These are phyloP conservation scores for Fraxinus americana DNA, from an alignment of 257 asterid genomes.

Conservation along the genomic window DNA sequence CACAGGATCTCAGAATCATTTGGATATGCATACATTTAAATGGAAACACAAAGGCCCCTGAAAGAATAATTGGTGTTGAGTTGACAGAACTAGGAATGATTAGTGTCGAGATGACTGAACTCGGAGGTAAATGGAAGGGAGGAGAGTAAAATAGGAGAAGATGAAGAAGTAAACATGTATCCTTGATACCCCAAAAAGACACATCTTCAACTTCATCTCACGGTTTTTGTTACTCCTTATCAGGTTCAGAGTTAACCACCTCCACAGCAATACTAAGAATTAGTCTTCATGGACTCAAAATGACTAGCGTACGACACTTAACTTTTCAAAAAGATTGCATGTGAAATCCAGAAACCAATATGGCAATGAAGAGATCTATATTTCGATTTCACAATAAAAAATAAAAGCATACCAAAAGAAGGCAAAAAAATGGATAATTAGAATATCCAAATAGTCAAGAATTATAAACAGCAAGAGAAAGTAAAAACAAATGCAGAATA, in stretches of 20 bases:
- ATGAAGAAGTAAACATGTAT: too few relatives aligned
- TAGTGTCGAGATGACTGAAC: not conserved
- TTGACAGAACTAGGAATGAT: not conserved
- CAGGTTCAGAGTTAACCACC: too few relatives aligned
- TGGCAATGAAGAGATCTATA: not conserved
- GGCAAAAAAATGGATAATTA: not conserved
- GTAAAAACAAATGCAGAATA: not conserved
- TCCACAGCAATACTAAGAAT: too few relatives aligned
- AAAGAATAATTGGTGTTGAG: not conserved
- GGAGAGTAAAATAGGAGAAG: too few relatives aligned
- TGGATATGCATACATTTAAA: conserved; percentile 10
- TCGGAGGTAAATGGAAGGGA: not conserved
- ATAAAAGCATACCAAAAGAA: not conserved
- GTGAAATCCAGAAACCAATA: not conserved
- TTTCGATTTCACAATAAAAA: not conserved
- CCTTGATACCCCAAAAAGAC: too few relatives aligned
- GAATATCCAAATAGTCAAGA: not conserved
- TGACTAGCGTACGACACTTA: not conserved
- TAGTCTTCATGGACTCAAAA: not conserved
- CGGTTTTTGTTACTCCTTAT: not conserved
- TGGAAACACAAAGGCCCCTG: not conserved
- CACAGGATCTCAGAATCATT: too few relatives aligned
- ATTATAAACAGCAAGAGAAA: not conserved
- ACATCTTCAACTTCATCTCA: conserved; percentile 3
- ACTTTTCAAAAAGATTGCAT: not conserved